phyloP scores from a whole-genome alignment of 495 filamentous ascomycete genomes.

The Clavariopsis aquatica region DNA sequence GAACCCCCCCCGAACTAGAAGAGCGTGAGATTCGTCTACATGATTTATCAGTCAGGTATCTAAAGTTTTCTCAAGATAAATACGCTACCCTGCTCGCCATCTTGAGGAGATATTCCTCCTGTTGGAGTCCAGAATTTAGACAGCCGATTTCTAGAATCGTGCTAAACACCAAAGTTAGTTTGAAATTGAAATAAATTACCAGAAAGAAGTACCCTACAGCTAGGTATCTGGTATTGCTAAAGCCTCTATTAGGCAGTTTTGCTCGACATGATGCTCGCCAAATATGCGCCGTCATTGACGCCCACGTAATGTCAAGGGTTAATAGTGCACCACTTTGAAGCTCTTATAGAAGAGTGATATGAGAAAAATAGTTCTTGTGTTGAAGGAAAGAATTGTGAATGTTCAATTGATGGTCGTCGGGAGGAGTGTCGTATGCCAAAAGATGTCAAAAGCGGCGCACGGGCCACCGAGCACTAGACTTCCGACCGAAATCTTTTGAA shows the following conservation, averaged over 20 bases:
- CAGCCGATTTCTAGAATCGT: constrained; percentile 61
- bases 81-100: constrained; percentile 50
- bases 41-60: neutral
- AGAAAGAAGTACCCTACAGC: constrained; percentile 1
- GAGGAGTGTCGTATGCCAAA: neutral
- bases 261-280: constrained; percentile 7
- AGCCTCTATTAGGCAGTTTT: constrained; percentile 5
- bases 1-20: constrained; percentile 76
- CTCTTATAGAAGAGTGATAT: too few species aligned
- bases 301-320: neutral
- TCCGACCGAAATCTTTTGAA: constrained; percentile 1
- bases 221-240: constrained; percentile 11
- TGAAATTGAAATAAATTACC: neutral
- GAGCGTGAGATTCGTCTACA: constrained; percentile 64
- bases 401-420: neutral
- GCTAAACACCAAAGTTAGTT: constrained; percentile 41
- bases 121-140: constrained; percentile 78
- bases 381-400: neutral
- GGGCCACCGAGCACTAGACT: neutral
- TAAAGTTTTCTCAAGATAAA: too few species aligned
- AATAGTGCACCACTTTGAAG: neutral
- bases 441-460: neutral
- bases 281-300: constrained; percentile 27
- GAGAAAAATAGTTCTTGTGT: too few species aligned
- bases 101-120: constrained; percentile 64